Conservation (phyloP, 306 rosid genomes). For the Trifolium pratense region DNA sequence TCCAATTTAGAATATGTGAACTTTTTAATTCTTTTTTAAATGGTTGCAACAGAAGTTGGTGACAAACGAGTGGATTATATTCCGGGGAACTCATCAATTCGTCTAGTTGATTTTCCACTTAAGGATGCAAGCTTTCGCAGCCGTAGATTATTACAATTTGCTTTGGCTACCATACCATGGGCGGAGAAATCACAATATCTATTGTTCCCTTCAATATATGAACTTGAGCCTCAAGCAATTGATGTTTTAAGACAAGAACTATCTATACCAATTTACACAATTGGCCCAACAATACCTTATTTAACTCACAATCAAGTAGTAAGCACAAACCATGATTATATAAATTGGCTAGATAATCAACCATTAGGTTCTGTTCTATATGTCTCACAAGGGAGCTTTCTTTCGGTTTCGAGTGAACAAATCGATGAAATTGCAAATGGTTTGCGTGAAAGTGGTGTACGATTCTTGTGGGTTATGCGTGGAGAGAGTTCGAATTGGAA, state of each 20-base stretch:
- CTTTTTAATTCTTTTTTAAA: not conserved
- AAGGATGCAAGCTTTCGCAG: not conserved
- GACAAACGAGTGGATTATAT: constrained; percentile 51
- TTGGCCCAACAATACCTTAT: constrained; percentile 54
- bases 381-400: constrained; percentile 63
- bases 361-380: constrained; percentile 55
- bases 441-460: constrained; percentile 42
- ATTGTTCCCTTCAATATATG: constrained; percentile 47
- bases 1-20: too few relatives aligned
- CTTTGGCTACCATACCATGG: constrained; percentile 25
- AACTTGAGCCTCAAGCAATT: constrained; percentile 51
- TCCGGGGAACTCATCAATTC: constrained; percentile 50
- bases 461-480: constrained; percentile 54
- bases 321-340: constrained; percentile 17
- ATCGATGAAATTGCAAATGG: constrained; percentile 54
- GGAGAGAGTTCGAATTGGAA: constrained; percentile 36
- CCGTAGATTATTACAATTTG: not conserved
- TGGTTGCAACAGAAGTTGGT: constrained; percentile 42
- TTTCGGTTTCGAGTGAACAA: constrained; percentile 52
- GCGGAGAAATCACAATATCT: constrained; percentile 51
- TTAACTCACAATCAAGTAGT: not conserved
- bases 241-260: constrained; percentile 41
- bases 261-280: constrained; percentile 47
- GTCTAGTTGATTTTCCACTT: constrained; percentile 47
- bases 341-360: constrained; percentile 55